A percentile compares a stretch with the other conserved stretches of the same genome.
These are phyloP conservation scores for Tolypocladium paradoxum DNA, from an alignment of 2,329 filamentous ascomycete genomes.

Conservation along the genomic window DNA sequence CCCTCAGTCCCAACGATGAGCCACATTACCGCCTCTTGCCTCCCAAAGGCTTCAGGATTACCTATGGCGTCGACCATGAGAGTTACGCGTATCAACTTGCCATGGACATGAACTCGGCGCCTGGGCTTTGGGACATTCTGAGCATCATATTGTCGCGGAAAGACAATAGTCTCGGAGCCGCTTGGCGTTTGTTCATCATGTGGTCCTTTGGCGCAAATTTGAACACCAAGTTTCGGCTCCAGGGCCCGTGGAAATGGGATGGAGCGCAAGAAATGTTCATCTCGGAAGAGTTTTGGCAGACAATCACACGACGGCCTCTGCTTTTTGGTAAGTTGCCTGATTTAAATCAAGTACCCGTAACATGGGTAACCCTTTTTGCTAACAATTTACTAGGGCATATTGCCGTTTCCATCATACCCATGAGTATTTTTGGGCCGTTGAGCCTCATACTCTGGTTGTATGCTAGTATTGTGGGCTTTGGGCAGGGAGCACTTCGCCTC, in stretches of 20 bases:
- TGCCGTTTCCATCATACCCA: too few relatives aligned
- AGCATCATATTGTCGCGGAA: constrained; percentile 2
- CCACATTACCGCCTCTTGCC: constrained; percentile 26
- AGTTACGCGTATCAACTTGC: constrained; percentile 35
- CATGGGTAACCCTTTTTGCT: too few relatives aligned
- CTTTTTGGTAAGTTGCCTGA: constrained; percentile 7
- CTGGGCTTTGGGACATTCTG: constrained; percentile 19
- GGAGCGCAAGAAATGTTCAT: constrained; percentile 10
- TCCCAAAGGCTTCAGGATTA: constrained; percentile 18
- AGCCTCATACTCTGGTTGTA: too few relatives aligned
- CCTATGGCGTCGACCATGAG: constrained; percentile 33
- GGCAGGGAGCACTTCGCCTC: too few relatives aligned
- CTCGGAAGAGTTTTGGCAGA: constrained; percentile 12
- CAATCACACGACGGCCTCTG: constrained; percentile 10
- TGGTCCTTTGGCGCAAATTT: constrained; percentile 32
- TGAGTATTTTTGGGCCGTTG: too few relatives aligned
- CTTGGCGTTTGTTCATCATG: constrained; percentile 12
- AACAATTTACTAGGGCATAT: too few relatives aligned
- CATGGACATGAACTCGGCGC: constrained; percentile 29
- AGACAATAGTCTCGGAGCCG: too few relatives aligned
- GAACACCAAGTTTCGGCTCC: constrained; percentile 30
- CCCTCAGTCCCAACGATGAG: constrained; percentile 19
- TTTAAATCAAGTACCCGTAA: too few relatives aligned
- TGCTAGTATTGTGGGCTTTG: too few relatives aligned
- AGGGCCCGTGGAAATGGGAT: constrained; percentile 25